These are phyloP conservation scores for Candida silvicultrix DNA, from an alignment of 805 yeast species.

Conservation along the genomic window DNA sequence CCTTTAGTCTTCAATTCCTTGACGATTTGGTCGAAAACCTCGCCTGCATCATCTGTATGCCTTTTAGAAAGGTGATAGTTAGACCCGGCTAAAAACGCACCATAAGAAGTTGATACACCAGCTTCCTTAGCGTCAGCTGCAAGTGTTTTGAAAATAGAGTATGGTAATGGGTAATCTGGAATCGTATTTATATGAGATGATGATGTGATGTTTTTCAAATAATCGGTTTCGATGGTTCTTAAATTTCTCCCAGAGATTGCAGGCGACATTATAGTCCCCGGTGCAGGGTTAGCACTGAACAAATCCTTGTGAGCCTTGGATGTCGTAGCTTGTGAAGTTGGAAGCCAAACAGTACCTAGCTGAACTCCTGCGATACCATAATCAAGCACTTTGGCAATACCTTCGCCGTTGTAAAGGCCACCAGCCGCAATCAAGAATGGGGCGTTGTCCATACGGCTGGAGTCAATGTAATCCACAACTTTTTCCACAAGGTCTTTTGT, in stretches of 20 bases:
- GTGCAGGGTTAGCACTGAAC: conserved; percentile 12
- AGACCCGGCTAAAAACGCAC: conserved; percentile 14
- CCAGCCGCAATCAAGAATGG: conserved; percentile 44
- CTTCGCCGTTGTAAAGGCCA: conserved; percentile 35
- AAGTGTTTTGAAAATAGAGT: conserved; percentile 16
- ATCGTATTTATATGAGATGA: conserved; percentile 2
- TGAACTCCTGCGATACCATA: conserved; percentile 48
- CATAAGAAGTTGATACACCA: not conserved
- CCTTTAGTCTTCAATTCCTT: conserved; percentile 1
- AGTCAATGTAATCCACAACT: conserved; percentile 15
- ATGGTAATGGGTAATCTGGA: conserved; percentile 23
- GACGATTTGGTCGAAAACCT: conserved; percentile 7
- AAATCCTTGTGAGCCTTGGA: conserved; percentile 10
- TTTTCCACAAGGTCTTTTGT: conserved; percentile 25
- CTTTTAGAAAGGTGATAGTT: conserved; percentile 12
- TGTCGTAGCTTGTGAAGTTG: conserved; percentile 12
- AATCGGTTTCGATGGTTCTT: conserved; percentile 18
- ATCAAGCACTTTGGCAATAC: conserved; percentile 25
- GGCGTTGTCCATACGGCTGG: not conserved
- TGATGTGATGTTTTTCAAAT: conserved; percentile 13
- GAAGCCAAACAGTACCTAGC: conserved; percentile 46
- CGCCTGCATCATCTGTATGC: conserved; percentile 10
- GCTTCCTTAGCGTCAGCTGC: conserved; percentile 3
- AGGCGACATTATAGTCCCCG: conserved; percentile 22
- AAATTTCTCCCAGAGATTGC: conserved; percentile 20